phyloP scores from a whole-genome alignment of 352 stramenopile genomes.

The Globisporangium emineosum region DNA sequence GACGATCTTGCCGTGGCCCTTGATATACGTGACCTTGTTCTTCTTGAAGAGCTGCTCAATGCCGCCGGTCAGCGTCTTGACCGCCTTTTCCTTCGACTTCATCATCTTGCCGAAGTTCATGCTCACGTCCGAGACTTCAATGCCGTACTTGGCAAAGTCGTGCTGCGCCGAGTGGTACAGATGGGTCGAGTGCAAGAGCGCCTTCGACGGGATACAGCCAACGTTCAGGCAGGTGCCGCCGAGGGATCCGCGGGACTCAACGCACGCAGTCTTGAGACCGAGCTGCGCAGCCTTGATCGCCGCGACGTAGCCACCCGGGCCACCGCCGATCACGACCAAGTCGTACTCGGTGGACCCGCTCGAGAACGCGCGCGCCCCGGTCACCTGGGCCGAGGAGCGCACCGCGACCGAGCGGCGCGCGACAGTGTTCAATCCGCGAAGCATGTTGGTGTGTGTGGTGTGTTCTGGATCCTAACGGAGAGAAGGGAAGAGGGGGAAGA shows the following conservation, averaged over 20 bases:
- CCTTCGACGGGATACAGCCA: conserved; percentile 99
- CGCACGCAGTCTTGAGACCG: conserved; percentile 97
- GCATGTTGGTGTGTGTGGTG: conserved; percentile 21
- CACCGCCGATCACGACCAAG: conserved; percentile 92
- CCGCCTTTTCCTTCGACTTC: conserved; percentile 94
- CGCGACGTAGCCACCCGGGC: conserved; percentile 97
- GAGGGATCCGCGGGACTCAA: conserved; percentile 95
- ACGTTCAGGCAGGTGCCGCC: conserved; percentile 99
- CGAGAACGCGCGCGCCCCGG: conserved; percentile 46
- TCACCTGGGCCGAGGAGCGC: conserved; percentile 17
- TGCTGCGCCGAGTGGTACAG: conserved; percentile 96
- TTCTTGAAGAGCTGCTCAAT: conserved; percentile 99
- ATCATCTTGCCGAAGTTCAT: conserved; percentile 97
- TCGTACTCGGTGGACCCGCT: conserved; percentile 58
- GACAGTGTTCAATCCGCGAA: conserved; percentile 30
- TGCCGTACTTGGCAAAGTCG: conserved; percentile 96
- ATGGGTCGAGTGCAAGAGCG: conserved; percentile 95
- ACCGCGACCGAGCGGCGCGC: conserved; percentile 34
- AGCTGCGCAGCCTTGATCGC: conserved; percentile 98
- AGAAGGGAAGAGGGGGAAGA: neutral
- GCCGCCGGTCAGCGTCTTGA: conserved; percentile 93
- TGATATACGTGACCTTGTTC: conserved; percentile 98
- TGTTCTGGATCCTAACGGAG: neutral
- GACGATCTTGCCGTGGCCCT: conserved; percentile 94
- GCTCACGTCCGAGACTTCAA: conserved; percentile 85